Evolutionary conservation across 2,329 filamentous ascomycete genomes (phyloP), one percentile per base, ranked within the genome.

Genomic region (Fusarium aywerte): DNA sequence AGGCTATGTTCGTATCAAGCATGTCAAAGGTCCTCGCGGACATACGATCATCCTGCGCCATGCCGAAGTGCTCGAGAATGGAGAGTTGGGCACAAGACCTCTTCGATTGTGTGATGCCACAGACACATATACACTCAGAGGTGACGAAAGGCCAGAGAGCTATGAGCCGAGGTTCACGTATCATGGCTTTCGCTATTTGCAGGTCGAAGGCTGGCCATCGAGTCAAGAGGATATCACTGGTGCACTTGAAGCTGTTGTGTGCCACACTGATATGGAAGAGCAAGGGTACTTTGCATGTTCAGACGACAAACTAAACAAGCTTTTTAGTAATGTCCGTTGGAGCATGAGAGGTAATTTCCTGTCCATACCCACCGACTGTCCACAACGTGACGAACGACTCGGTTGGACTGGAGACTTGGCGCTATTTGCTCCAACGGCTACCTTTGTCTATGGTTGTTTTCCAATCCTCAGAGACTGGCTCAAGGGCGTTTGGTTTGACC

Each of bases 261-360:
- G 87, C 7, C 83, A 87, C 60, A 84, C 82, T 0, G 85, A 88
- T 60, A 82, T 89, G 79, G 74, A 63, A 11, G 78, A 82, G 3
- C 83, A 81, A 0, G 85, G 85, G 0, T 76, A 71, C 23, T 87
- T 88, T 56, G 68, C 79, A 4, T 87, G 82, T 58, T 89, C 86
- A 0, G 72, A 89, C 40, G 43, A 70, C 0, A 76, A 83, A 10
- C 65, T 89, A 12, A 89, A 87, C 63, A 76, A 82, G 39, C 79
- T 89, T 4, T 82, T 88, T 53, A 62, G 80, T 2, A 89, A 89
- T 47, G 80, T 84, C 1, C 70, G 77, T 29, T 88, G 86, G 86
- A 81, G 81, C 7, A 87, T 87, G 82, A 80, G 81, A 27, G 85
- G 85, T 1, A 89, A 89, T 65, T 88, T 89, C 66, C 66, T 88